A percentile compares a stretch with the other conserved stretches of the same genome.
Conservation (phyloP, 495 filamentous ascomycete species). For the Penicillium cinerascens region DNA sequence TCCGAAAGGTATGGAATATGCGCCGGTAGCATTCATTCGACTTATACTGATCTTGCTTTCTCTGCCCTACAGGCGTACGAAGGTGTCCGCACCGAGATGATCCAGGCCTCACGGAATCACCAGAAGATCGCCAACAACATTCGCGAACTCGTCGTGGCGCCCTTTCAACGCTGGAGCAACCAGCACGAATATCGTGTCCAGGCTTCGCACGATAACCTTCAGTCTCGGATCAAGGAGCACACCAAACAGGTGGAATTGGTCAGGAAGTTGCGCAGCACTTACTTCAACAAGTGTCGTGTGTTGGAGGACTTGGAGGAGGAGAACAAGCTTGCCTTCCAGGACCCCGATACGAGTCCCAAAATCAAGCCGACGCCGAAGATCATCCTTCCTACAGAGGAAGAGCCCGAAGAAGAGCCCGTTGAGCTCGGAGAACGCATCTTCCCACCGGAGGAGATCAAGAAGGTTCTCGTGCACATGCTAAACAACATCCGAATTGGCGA, state of each 20-base stretch:
- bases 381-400: slow-evolving; percentile 54
- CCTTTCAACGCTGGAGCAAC: slow-evolving; percentile 93
- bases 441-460: slow-evolving; percentile 79
- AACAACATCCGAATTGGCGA: slow-evolving; percentile 82
- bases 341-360: slow-evolving; percentile 61
- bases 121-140: slow-evolving; percentile 94
- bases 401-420: slow-evolving; percentile 70
- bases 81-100: slow-evolving; percentile 91
- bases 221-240: slow-evolving; percentile 81
- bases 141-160: slow-evolving; percentile 87
- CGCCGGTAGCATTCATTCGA: not conserved
- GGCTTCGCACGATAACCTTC: slow-evolving; percentile 90
- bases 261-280: slow-evolving; percentile 88
- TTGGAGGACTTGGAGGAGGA: slow-evolving; percentile 97
- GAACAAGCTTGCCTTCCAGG: slow-evolving; percentile 95
- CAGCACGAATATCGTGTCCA: slow-evolving; percentile 87
- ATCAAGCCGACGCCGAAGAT: slow-evolving; percentile 53
- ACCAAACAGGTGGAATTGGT: slow-evolving; percentile 87
- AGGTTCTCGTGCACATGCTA: slow-evolving; percentile 82
- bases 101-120: slow-evolving; percentile 84
- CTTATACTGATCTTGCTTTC: not conserved
- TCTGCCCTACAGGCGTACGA: slow-evolving; percentile 72
- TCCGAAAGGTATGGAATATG: slow-evolving; percentile 66
- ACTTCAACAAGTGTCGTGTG: slow-evolving; percentile 97
- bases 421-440: slow-evolving; percentile 90